Conservation (phyloP, 305 asterid species). For the Fraxinus angustifolia region DNA sequence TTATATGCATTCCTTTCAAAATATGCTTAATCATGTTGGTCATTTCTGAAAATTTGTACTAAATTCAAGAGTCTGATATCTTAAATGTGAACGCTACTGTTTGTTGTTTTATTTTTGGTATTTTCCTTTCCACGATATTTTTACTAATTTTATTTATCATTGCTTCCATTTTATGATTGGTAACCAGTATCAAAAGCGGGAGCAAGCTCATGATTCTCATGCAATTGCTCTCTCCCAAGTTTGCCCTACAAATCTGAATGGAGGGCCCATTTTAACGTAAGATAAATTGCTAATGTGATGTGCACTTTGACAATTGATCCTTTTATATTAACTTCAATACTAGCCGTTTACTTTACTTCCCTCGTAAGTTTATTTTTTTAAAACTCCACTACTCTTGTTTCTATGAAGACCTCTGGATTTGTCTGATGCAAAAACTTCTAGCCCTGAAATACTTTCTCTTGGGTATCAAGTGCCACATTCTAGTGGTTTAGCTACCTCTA, state of each 20-base stretch:
- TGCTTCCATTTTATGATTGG: slow-evolving; percentile 29
- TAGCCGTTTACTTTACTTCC: neutral
- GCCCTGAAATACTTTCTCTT: slow-evolving; percentile 41
- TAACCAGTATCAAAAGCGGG: slow-evolving; percentile 58
- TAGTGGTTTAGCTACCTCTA: slow-evolving; percentile 43
- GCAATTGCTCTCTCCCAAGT: slow-evolving; percentile 60
- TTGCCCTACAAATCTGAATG: slow-evolving; percentile 56
- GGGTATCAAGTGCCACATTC: slow-evolving; percentile 61
- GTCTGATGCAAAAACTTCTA: slow-evolving; percentile 45
- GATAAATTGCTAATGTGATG: slow-evolving; percentile 25
- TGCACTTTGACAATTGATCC: slow-evolving; percentile 6
- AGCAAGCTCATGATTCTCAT: slow-evolving; percentile 69
- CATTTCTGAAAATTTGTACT: slow-evolving; percentile 11
- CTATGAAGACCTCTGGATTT: slow-evolving; percentile 66
- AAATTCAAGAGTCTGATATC: neutral
- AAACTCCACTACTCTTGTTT: slow-evolving; percentile 17
- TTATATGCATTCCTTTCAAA: slow-evolving; percentile 2
- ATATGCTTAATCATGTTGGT: slow-evolving; percentile 4
- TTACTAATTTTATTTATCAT: slow-evolving; percentile 17
- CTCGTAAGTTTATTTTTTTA: slow-evolving; percentile 2
- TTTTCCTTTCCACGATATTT: neutral
- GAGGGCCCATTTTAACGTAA: slow-evolving; percentile 62
- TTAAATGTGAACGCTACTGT: neutral
- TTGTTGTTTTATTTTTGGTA: neutral
- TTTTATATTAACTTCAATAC: neutral